These are phyloP conservation scores for Sicyos baderoa DNA, from an alignment of 306 rosid genomes.

Conservation along the genomic window DNA sequence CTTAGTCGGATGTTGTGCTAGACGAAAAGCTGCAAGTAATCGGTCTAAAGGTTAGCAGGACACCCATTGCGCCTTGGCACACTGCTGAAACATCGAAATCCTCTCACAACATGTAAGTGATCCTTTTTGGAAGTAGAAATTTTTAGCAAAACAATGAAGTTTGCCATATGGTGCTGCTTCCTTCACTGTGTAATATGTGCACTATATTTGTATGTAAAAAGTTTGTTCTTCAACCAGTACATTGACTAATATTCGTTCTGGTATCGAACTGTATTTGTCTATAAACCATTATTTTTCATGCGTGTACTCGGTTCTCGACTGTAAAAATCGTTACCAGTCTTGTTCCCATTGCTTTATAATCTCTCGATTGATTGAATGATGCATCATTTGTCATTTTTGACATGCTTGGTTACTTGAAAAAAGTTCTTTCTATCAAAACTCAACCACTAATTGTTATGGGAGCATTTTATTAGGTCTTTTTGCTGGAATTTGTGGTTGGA, in stretches of 20 bases:
- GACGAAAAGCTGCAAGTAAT: conserved; percentile 17
- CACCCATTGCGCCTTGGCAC: background rate
- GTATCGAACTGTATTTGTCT: background rate
- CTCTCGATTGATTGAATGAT: background rate
- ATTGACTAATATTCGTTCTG: background rate
- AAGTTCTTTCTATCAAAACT: background rate
- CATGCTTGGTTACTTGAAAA: background rate
- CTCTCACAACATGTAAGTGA: background rate
- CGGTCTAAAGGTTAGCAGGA: conserved; percentile 7
- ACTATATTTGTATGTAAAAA: conserved; percentile 5
- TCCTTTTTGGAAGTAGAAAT: background rate
- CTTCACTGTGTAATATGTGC: conserved; percentile 2
- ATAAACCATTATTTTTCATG: background rate
- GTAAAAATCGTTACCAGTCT: background rate
- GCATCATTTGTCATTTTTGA: background rate
- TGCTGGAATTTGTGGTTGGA: no score
- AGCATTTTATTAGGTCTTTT: no score
- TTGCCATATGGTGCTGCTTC: background rate
- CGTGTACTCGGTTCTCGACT: background rate
- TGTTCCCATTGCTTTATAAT: background rate
- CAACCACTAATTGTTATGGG: background rate
- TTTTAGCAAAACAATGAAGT: background rate
- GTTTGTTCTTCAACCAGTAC: conserved; percentile 7
- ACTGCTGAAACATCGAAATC: background rate
- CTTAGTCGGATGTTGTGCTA: conserved; percentile 17